A percentile compares a stretch with the other conserved stretches of the same genome.
phyloP scores from a whole-genome alignment of 2,329 filamentous ascomycete species.

The Ophiostoma tasmaniense region DNA sequence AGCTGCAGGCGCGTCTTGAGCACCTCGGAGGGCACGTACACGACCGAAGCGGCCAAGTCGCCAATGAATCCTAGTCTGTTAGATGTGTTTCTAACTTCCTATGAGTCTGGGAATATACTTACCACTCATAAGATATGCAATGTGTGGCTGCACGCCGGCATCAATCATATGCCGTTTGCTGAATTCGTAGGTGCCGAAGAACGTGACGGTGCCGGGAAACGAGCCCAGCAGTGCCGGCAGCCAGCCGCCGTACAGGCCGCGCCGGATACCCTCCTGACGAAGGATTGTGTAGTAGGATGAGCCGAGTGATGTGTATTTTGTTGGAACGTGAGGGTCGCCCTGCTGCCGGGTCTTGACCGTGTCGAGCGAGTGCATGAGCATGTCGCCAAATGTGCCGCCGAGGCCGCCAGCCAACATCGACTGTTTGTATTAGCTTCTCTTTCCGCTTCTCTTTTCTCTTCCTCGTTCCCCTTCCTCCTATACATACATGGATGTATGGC shows the following conservation, averaged over 20 bases:
- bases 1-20: conserved; percentile 94
- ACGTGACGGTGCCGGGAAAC: conserved; percentile 86
- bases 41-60: conserved; percentile 80
- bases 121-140: conserved; percentile 84
- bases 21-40: conserved; percentile 96
- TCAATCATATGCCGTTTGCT: conserved; percentile 88
- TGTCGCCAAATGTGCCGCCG: conserved; percentile 86
- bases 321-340: conserved; percentile 85
- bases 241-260: conserved; percentile 90
- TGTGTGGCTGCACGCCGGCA: conserved; percentile 65
- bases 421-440: conserved; percentile 35
- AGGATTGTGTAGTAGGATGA: conserved; percentile 89
- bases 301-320: conserved; percentile 84
- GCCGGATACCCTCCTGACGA: conserved; percentile 77
- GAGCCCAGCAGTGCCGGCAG: conserved; percentile 83
- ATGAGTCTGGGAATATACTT: conserved; percentile 22
- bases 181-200: conserved; percentile 94
- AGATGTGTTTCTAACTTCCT: background rate
- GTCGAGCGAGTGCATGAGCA: conserved; percentile 98
- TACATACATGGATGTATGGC: conserved; percentile 53
- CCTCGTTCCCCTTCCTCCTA: background rate
- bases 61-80: conserved; percentile 68
- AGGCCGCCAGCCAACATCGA: conserved; percentile 92
- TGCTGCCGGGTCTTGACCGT: conserved; percentile 98
- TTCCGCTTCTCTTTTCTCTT: background rate